Evolutionary conservation across 192 early-diverging fungal genomes (phyloP).

Genomic region (Mycoemilia scoparia): DNA sequence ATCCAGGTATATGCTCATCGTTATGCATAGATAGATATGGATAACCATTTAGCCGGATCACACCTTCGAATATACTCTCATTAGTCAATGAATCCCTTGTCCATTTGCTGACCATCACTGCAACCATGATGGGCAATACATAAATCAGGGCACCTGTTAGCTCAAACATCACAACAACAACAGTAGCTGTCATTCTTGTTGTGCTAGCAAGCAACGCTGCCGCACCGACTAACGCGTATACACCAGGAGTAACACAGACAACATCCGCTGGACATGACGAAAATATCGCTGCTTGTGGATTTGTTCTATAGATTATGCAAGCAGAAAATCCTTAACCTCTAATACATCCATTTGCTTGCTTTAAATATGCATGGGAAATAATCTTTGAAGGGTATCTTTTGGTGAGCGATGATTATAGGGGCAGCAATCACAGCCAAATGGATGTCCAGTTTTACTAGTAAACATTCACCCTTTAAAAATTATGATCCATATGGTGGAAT

Average conservation of each 20-base stretch:
- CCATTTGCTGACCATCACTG: slow-evolving; percentile 37
- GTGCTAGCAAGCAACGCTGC: slow-evolving; percentile 64
- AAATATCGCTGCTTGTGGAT: slow-evolving; percentile 45
- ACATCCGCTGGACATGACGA: slow-evolving; percentile 49
- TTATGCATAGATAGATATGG: slow-evolving; percentile 45
- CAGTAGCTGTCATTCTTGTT: slow-evolving; percentile 79
- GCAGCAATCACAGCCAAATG: too few species aligned
- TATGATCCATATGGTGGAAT: background rate
- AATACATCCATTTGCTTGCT: slow-evolving; percentile 1
- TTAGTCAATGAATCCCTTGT: slow-evolving; percentile 27
- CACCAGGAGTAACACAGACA: slow-evolving; percentile 69
- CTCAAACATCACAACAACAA: slow-evolving; percentile 99
- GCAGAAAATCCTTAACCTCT: background rate
- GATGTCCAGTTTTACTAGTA: too few species aligned
- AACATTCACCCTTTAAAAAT: too few species aligned
- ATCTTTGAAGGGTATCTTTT: too few species aligned
- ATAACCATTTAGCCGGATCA: slow-evolving; percentile 41
- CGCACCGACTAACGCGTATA: slow-evolving; percentile 70
- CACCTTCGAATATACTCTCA: slow-evolving; percentile 32
- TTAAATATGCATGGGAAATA: background rate
- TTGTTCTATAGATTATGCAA: slow-evolving; percentile 20
- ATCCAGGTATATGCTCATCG: slow-evolving; percentile 31
- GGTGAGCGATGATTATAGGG: too few species aligned
- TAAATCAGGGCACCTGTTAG: slow-evolving; percentile 91
- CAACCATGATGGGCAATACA: slow-evolving; percentile 77